These are phyloP conservation scores for Aurifilum marmelostoma DNA, from an alignment of 2,329 filamentous ascomycete genomes.

Conservation along the genomic window DNA sequence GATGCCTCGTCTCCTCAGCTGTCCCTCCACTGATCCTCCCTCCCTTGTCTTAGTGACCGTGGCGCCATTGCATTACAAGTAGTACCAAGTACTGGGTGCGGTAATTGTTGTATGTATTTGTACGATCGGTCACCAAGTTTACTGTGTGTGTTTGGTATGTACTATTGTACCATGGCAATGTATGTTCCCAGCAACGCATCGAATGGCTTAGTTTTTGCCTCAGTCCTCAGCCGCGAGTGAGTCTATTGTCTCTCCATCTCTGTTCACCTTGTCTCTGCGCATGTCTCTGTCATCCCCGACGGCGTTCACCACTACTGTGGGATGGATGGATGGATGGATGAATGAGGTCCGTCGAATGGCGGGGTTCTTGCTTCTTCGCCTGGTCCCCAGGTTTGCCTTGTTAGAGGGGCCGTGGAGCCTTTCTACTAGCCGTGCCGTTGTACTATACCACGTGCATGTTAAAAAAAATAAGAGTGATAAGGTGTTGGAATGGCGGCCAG, in stretches of 20 bases:
- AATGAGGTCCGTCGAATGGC: not conserved
- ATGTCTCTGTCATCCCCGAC: not conserved
- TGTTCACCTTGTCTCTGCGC: not conserved
- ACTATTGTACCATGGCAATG: not conserved
- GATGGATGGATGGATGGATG: not conserved
- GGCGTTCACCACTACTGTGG: not conserved
- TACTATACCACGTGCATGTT: not conserved
- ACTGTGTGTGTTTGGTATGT: not conserved
- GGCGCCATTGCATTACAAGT: not conserved
- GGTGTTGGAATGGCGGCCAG: not conserved
- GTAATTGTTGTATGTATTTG: not conserved
- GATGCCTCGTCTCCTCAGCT: constrained; percentile 1
- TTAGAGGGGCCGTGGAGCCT: not conserved
- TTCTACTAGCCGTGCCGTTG: not conserved
- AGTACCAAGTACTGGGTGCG: constrained; percentile 14
- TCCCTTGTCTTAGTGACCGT: constrained; percentile 6
- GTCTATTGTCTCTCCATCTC: not conserved
- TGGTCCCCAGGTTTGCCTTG: not conserved
- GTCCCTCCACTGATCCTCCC: not conserved
- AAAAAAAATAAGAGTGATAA: not conserved
- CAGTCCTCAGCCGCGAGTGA: not conserved
- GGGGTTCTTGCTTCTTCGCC: not conserved
- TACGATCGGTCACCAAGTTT: too few species aligned
- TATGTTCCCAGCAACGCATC: not conserved
- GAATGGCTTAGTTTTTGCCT: not conserved